Percentiles rank a stretch among this genome's conserved stretches.
Conservation (phyloP, 768 basidiomycete species). For the Chalciporus pseudorubinellus region DNA sequence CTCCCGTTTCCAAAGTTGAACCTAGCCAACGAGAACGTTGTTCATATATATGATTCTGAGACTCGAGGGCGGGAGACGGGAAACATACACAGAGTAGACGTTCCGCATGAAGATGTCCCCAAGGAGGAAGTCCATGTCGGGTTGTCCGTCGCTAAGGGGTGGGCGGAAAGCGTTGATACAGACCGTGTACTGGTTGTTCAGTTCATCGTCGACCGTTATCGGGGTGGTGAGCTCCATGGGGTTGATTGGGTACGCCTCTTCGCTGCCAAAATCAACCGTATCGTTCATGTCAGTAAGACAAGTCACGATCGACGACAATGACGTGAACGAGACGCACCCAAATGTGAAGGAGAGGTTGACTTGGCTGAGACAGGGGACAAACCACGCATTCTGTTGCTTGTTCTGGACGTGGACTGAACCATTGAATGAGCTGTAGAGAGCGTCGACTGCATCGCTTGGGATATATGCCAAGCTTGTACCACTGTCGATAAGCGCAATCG, state of each 20-base stretch:
- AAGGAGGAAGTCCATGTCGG: conserved; percentile 39
- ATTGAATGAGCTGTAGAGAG: conserved; percentile 39
- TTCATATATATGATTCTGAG: not conserved
- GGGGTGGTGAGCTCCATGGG: conserved; percentile 43
- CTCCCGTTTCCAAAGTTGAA: conserved; percentile 42
- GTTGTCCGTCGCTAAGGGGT: conserved; percentile 22
- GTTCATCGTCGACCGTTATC: conserved; percentile 17
- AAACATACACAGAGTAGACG: conserved; percentile 41
- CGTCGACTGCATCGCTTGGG: conserved; percentile 33
- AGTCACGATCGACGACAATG: not conserved
- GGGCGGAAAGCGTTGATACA: conserved; percentile 37
- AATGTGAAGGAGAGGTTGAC: conserved; percentile 29
- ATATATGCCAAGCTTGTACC: conserved; percentile 41
- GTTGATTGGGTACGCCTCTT: conserved; percentile 38
- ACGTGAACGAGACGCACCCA: conserved; percentile 1
- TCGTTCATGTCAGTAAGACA: not conserved
- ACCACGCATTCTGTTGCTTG: conserved; percentile 33
- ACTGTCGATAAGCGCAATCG: conserved; percentile 43
- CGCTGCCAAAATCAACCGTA: conserved; percentile 15
- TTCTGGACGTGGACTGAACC: conserved; percentile 36
- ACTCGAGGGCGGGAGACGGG: not conserved
- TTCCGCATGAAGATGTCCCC: conserved; percentile 48
- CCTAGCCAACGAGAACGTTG: conserved; percentile 15
- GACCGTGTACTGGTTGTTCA: conserved; percentile 36
- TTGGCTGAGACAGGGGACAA: conserved; percentile 33